Evolutionary conservation across 108 stramenopile genomes (phyloP), one percentile per base, ranked within the genome.

Genomic region (Ochromonas danica): DNA sequence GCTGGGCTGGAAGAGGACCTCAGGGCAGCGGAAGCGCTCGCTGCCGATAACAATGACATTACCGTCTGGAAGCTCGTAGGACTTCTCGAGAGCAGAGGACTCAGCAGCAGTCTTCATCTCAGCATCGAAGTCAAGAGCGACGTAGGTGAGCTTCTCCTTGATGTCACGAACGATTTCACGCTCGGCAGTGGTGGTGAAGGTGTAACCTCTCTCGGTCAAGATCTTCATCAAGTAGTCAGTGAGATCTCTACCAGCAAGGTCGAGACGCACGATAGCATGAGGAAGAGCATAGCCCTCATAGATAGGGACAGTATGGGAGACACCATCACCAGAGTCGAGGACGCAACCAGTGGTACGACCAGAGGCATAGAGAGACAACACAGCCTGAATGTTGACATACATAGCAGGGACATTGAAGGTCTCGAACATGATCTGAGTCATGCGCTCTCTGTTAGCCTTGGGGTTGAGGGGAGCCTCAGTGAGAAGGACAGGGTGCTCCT

Each of bases 381-480:
- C 97, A 62, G 97, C 97, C 90, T 99, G 98, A 82, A 98, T 97
- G 89, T 96, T 97, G 43, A 99, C 95, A 83, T 99, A 99, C 97
- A 98, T 98, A 79, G 97, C 98, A 39, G 98, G 98, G 40, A 99
- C 97, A 85, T 97, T 99, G 93, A 99, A 99, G 25, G 96, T 98
- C 89, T 99, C 98, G 88, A 99, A 99, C 98, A 99, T 99, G 91
- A 99, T 98, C 88, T 98, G 97, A 61, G 97, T 98, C 96, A 97
- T 99, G 80, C 96, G 91, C 86, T 99, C 98, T 61, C 97, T 88
- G 91, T 99, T 99, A 61, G 95, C 96, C 94, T 97, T 97, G 87
- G 98, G 97, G 89, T 98, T 99, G 88, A 96, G 93, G 43, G 97
- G 97, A 43, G 98, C 96, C 89, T 99, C 97, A 38, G 98, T 99